Percentiles rank a stretch among this genome's conserved stretches.
Conservation (phyloP, 805 yeast species). For the Teunomyces kruisii region DNA sequence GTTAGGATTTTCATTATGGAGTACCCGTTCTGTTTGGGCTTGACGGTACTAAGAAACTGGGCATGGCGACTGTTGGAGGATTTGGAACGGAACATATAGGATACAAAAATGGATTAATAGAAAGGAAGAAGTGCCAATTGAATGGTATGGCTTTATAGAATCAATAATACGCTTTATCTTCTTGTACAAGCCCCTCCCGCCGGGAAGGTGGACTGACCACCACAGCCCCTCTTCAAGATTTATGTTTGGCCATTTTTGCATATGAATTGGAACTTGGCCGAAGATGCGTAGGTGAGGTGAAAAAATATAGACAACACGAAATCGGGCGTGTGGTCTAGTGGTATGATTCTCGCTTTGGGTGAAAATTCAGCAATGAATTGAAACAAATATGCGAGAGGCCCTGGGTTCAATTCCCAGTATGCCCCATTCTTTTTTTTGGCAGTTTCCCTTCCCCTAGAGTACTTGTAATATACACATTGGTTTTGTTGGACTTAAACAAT, state of each 20-base stretch:
- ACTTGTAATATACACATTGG: no score
- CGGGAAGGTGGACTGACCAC: no score
- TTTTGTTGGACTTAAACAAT: no score
- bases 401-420: slow-evolving; percentile 61
- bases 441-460: no score
- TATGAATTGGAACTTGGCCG: no score
- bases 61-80: neutral
- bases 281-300: no score
- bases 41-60: slow-evolving; percentile 1
- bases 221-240: no score
- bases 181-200: no score
- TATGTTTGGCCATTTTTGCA: no score
- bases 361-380: slow-evolving; percentile 1
- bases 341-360: slow-evolving; percentile 27
- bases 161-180: neutral
- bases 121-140: no score
- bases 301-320: neutral
- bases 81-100: slow-evolving; percentile 1
- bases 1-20: slow-evolving; percentile 1
- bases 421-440: slow-evolving; percentile 23
- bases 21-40: neutral
- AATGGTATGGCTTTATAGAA: neutral
- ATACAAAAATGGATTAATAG: neutral
- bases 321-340: slow-evolving; percentile 26
- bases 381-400: slow-evolving; percentile 53